Base-by-base conservation (phyloP, 805 yeast species). In the Ascoidea tarda region DNA sequence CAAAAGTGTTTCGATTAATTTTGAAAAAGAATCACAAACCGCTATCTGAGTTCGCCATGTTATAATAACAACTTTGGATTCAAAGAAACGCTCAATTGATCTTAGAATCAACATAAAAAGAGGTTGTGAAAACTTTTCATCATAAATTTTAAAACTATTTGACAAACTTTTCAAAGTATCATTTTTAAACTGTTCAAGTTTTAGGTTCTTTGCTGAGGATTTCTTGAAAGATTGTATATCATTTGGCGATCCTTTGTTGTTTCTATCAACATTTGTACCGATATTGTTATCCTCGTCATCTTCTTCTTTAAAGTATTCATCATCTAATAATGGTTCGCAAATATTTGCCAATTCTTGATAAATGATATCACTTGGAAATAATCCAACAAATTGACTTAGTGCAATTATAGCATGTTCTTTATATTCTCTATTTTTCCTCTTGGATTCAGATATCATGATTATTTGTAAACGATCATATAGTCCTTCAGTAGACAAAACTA, bases 1-100 rank as follows among this genome's bases (percentile, higher is more conserved):
- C 5, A 14, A 42, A 52, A 59, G 52, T 16, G 46, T 57, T 14
- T 58, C 56, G 1, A 59, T 50, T 8, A 69, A 42, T 6, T 54
- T 53, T 1, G 52, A 60, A 32, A 77, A 63, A 6, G 70, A 67
- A 50, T 77, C 80, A 57, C 69, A 72, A 16, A 68, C 66, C 1
- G 72, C 70, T 1, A 73, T 54, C 57, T 79, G 78, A 1, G 82
- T 71, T 58, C 84, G 73, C 91, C 91, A 84, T 1, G 87, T 76
- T 50, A 69, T 67, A 1, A 69, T 51, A 42, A 66, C 49, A 28
- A 50, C 51, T 51, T 63, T 49, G 52, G 62, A 55, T 33, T 58
- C 60, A 62, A 63, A 66, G 62, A 72, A 58, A 4, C 53, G 48
- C 5, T 53, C 50, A 52, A 67, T 55, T 46, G 62, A 48, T 8